These are phyloP conservation scores for Wickerhamiella domercqiae DNA, from an alignment of 805 yeast genomes.

Conservation along the genomic window DNA sequence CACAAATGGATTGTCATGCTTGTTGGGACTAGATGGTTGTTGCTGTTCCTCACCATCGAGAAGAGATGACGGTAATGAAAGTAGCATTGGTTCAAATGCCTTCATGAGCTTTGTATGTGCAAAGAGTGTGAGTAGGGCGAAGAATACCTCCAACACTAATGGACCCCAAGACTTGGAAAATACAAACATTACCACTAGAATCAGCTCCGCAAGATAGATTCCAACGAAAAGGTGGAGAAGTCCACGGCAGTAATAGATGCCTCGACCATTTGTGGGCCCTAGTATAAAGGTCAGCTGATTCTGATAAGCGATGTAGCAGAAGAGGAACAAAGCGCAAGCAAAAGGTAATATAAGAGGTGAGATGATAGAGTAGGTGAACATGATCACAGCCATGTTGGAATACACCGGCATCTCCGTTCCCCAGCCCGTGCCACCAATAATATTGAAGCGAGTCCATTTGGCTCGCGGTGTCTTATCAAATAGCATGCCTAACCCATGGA, in stretches of 20 bases:
- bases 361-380: conserved; percentile 62
- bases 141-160: conserved; percentile 54
- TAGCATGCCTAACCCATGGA: conserved; percentile 51
- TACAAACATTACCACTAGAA: conserved; percentile 71
- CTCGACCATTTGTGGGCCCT: conserved; percentile 59
- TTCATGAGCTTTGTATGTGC: conserved; percentile 46
- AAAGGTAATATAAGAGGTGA: conserved; percentile 75
- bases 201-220: conserved; percentile 71
- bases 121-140: conserved; percentile 49
- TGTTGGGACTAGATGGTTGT: neutral
- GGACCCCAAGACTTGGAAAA: conserved; percentile 97
- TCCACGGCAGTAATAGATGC: conserved; percentile 76
- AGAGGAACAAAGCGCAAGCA: conserved; percentile 50
- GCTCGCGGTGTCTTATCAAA: conserved; percentile 84
- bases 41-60: conserved; percentile 2
- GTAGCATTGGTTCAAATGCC: conserved; percentile 51
- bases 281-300: conserved; percentile 64
- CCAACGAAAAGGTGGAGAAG: conserved; percentile 80
- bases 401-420: conserved; percentile 70
- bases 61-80: conserved; percentile 24
- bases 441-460: conserved; percentile 66
- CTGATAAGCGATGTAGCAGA: conserved; percentile 62
- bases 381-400: conserved; percentile 59
- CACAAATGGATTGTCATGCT: conserved; percentile 4
- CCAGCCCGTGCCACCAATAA: conserved; percentile 55